phyloP scores from a whole-genome alignment of 2,329 filamentous ascomycete species.

The Cladosporium sp. region DNA sequence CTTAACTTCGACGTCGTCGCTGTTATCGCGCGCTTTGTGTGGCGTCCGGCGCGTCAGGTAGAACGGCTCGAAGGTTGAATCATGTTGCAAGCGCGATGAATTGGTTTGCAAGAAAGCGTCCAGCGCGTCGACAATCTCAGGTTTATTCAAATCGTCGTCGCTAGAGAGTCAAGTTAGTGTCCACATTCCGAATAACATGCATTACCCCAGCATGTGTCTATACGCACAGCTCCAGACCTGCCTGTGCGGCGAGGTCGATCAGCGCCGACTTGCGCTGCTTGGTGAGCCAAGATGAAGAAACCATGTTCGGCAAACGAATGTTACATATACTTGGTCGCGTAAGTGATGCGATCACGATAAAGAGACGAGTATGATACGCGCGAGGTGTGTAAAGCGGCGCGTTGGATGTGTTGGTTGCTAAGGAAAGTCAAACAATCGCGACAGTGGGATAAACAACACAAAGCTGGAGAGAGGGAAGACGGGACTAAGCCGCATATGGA shows the following conservation, averaged over 20 bases:
- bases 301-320: conserved; percentile 14
- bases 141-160: conserved; percentile 64
- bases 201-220: conserved; percentile 45
- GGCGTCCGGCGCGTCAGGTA: conserved; percentile 61
- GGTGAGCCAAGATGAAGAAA: conserved; percentile 25
- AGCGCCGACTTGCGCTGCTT: conserved; percentile 28
- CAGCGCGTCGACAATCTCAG: conserved; percentile 70
- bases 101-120: conserved; percentile 70
- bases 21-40: conserved; percentile 36
- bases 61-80: conserved; percentile 67
- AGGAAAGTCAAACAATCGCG: too few relatives aligned
- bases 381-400: background rate
- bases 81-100: conserved; percentile 57
- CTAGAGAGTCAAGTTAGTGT: conserved; percentile 15
- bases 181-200: background rate
- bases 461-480: too few relatives aligned
- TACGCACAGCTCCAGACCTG: conserved; percentile 27
- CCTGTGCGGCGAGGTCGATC: conserved; percentile 27
- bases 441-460: too few relatives aligned
- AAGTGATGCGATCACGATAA: conserved; percentile 41
- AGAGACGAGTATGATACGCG: background rate
- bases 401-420: background rate
- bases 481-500: too few relatives aligned
- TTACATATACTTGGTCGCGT: conserved; percentile 41
- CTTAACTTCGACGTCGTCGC: conserved; percentile 25